phyloP scores from a whole-genome alignment of 495 filamentous ascomycete species.

The Xylaria bambusicola region DNA sequence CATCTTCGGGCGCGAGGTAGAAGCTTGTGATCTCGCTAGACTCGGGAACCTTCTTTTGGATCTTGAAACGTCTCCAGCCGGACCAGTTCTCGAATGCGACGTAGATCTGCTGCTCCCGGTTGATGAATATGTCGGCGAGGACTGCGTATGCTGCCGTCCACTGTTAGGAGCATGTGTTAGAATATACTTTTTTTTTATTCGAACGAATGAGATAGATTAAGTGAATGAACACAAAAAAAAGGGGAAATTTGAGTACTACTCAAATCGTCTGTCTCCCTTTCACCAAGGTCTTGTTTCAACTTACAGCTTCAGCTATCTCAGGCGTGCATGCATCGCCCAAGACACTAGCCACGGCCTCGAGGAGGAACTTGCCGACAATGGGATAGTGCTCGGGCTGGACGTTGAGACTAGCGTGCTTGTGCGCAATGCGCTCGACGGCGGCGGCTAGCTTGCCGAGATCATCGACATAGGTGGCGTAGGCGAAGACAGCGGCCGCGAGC shows the following conservation, averaged over 20 bases:
- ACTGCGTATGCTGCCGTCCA: conserved; percentile 73
- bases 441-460: conserved; percentile 61
- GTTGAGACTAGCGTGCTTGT: conserved; percentile 74
- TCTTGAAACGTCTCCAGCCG: conserved; percentile 66
- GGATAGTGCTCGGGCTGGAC: conserved; percentile 68
- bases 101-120: conserved; percentile 62
- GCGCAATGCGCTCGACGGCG: conserved; percentile 71
- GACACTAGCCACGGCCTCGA: conserved; percentile 67
- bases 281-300: neutral
- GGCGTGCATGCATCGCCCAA: conserved; percentile 67
- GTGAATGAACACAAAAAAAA: too few species aligned
- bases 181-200: neutral
- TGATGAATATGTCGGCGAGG: conserved; percentile 70
- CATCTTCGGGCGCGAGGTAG: conserved; percentile 68
- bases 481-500: conserved; percentile 65
- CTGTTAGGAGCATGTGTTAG: neutral
- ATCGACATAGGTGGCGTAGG: conserved; percentile 72
- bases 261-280: neutral
- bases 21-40: conserved; percentile 68
- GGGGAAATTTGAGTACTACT: too few species aligned
- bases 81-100: conserved; percentile 57
- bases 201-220: too few species aligned
- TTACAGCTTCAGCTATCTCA: conserved; percentile 61
- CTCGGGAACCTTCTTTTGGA: conserved; percentile 63
- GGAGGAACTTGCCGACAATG: conserved; percentile 67